Evolutionary conservation across 2,329 filamentous ascomycete species (phyloP).

Genomic region (Stagonosporopsis chrysanthemi): DNA sequence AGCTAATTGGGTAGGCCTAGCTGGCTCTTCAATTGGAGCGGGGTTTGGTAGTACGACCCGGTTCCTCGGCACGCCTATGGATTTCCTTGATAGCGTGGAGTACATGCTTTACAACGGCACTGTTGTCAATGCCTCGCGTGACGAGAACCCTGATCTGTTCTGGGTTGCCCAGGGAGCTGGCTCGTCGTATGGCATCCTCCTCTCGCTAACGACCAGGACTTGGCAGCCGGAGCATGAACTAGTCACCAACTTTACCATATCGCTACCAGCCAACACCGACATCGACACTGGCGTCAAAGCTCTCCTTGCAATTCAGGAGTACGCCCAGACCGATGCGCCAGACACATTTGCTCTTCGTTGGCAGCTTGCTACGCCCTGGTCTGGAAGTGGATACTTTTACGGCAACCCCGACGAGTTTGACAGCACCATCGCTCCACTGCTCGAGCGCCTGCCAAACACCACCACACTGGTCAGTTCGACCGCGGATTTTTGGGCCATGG

Average conservation of each 20-base stretch:
- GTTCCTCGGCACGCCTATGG: conserved; percentile 25
- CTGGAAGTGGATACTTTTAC: conserved; percentile 27
- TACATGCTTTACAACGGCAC: conserved; percentile 27
- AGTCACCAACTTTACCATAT: conserved; percentile 26
- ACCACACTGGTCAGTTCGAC: conserved; percentile 17
- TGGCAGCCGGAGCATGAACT: conserved; percentile 23
- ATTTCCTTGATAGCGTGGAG: conserved; percentile 25
- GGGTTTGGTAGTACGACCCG: conserved; percentile 28
- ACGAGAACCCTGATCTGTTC: conserved; percentile 30
- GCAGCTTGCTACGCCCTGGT: conserved; percentile 23
- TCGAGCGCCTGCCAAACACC: conserved; percentile 23
- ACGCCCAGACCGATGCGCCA: conserved; percentile 23
- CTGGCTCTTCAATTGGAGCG: conserved; percentile 24
- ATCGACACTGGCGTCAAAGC: conserved; percentile 23
- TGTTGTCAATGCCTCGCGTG: conserved; percentile 28
- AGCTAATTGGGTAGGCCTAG: conserved; percentile 24
- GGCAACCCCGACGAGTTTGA: conserved; percentile 27
- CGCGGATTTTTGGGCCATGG: conserved; percentile 26
- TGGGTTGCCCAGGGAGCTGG: conserved; percentile 32
- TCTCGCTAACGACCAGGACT: conserved; percentile 25
- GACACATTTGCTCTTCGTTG: conserved; percentile 28
- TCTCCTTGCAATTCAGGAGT: conserved; percentile 24
- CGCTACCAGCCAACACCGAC: conserved; percentile 19
- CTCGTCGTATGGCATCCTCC: conserved; percentile 24
- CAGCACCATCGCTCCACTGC: conserved; percentile 18